phyloP scores from a whole-genome alignment of 169 alveolate genomes.

The Plasmodium falciparum region DNA sequence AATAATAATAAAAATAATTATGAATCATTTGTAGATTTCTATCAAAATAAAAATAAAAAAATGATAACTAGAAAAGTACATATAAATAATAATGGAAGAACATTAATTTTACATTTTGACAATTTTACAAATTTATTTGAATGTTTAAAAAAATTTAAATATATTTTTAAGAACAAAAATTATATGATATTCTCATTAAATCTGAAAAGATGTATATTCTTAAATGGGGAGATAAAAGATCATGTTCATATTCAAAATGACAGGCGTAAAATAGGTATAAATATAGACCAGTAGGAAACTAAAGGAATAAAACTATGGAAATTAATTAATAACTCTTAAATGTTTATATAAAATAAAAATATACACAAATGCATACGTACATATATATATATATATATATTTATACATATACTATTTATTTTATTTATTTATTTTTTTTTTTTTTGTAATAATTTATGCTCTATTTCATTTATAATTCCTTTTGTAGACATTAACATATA shows the following conservation, averaged over 20 bases:
- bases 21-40: conserved; percentile 68
- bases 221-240: conserved; percentile 48
- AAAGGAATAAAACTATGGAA: background rate
- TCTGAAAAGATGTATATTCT: conserved; percentile 45
- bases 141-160: conserved; percentile 57
- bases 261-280: background rate
- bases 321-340: background rate
- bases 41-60: conserved; percentile 66
- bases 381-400: background rate
- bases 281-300: background rate
- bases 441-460: background rate
- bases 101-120: conserved; percentile 63
- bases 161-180: conserved; percentile 60
- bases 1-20: conserved; percentile 20
- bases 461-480: no score
- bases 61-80: conserved; percentile 19
- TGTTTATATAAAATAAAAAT: background rate
- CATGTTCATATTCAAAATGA: conserved; percentile 34
- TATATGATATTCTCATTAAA: conserved; percentile 67
- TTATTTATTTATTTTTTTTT: background rate
- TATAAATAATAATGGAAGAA: conserved; percentile 62
- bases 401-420: background rate
- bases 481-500: no score
- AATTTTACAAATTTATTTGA: conserved; percentile 40
- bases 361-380: background rate